Evolutionary conservation across 2,329 filamentous ascomycete genomes (phyloP), one percentile per base, ranked within the genome.

Genomic region (Pezicula neosporulosa): DNA sequence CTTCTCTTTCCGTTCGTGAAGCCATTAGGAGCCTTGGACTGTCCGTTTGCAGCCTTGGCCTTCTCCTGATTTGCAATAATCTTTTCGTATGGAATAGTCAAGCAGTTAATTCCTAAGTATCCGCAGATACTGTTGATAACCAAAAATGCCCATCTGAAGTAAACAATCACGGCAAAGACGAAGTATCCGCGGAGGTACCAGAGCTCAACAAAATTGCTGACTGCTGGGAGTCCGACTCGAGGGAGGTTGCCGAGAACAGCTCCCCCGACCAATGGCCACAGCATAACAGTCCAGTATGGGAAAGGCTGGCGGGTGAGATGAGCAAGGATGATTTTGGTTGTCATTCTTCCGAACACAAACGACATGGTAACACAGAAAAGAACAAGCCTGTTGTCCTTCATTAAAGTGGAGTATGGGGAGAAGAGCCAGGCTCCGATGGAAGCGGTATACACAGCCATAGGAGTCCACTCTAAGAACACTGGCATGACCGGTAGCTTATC

Each of bases 261-360:
- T 48, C 94, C 94, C 47, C 89, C 88, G 44, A 97, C 80, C 37
- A 99, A 83, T 7, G 94, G 94, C 33, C 82, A 83, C 36, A 97
- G 78, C 81, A 97, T 89, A 45, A 94, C 81, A 10, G 94, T 97
- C 91, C 92, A 97, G 78, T 89, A 95, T 1, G 94, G 94, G 72
- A 97, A 99, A 3, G 93, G 89, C 69, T 97, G 94, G 56, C 84
- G 84, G 2, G 94, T 94, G 47, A 99, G 77, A 70, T 99, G 94
- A 3, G 94, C 93, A 16, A 99, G 84, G 66, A 99, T 99, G 71
- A 97, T 97, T 77, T 97, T 99, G 37, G 94, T 99, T 0, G 94
- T 97, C 86, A 99, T 91, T 60, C 94, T 87, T 35, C 94, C 94
- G 69, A 99, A 97, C 53, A 97, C 94, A 63, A 97, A 92, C n/a